Conservation (phyloP, 1,139 yeast species). For the Hansenula anomala region DNA sequence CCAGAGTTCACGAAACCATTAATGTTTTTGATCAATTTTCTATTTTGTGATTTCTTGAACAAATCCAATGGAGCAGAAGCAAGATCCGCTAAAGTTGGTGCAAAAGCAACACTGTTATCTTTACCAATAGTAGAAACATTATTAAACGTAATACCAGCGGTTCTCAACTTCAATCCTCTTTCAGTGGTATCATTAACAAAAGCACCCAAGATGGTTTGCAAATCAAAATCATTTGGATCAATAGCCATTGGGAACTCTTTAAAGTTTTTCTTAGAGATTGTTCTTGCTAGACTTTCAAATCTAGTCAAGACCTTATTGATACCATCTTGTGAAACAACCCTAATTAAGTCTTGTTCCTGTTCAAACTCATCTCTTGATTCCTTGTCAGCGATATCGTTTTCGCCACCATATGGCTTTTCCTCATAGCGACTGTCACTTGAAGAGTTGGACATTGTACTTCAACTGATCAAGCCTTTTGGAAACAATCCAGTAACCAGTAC, state of each 20-base stretch:
- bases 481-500: too few relatives aligned
- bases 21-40: constrained; percentile 27
- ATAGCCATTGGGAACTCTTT: constrained; percentile 10
- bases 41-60: constrained; percentile 4
- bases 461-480: too few relatives aligned
- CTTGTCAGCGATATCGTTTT: neutral
- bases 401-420: neutral
- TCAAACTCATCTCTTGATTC: neutral
- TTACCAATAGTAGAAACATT: constrained; percentile 27
- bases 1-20: constrained; percentile 43
- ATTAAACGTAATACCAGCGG: constrained; percentile 27
- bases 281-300: constrained; percentile 1
- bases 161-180: constrained; percentile 32
- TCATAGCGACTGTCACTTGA: constrained; percentile 1
- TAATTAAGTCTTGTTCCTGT: constrained; percentile 2
- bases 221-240: constrained; percentile 25
- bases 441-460: neutral
- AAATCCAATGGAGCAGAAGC: constrained; percentile 24
- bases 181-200: constrained; percentile 23
- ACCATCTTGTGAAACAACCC: constrained; percentile 2
- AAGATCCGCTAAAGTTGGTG: constrained; percentile 28
- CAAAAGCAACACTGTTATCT: constrained; percentile 29
- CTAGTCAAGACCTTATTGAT: neutral
- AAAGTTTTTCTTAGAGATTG: constrained; percentile 2
- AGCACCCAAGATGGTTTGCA: constrained; percentile 24